Evolutionary conservation across 257 asterid genomes (phyloP).

Genomic region (Nicotiana noctiflora): DNA sequence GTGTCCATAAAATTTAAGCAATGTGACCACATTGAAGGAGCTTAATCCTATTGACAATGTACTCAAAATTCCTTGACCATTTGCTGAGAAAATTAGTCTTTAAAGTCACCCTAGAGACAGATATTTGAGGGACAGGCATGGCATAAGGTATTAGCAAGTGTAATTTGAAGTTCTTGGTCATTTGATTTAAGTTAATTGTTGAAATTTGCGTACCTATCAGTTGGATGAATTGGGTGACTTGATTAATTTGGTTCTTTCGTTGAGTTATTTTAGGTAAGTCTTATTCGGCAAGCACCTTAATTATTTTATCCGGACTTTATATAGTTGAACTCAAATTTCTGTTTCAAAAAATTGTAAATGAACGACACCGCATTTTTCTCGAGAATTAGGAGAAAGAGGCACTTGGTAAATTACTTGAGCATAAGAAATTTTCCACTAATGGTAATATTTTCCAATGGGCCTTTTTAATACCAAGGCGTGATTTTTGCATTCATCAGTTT

Average conservation of each 20-base stretch:
- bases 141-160: not conserved
- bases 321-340: not conserved
- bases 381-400: not conserved
- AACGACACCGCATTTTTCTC: not conserved
- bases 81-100: not conserved
- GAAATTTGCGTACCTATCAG: not conserved
- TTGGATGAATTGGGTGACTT: not conserved
- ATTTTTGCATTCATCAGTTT: not conserved
- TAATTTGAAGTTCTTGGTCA: not conserved
- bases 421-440: not conserved
- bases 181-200: not conserved
- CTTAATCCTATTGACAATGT: not conserved
- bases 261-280: not conserved
- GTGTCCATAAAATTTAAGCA: not conserved
- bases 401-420: not conserved
- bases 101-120: not conserved
- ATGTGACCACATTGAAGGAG: not conserved
- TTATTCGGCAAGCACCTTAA: not conserved
- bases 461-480: not conserved
- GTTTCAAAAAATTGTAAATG: not conserved
- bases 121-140: not conserved
- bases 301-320: not conserved
- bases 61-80: not conserved
- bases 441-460: not conserved
- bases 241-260: not conserved